Evolutionary conservation across 2,329 filamentous ascomycete genomes (phyloP), one percentile per base, ranked within the genome.

Genomic region (Trichoderma sp.): DNA sequence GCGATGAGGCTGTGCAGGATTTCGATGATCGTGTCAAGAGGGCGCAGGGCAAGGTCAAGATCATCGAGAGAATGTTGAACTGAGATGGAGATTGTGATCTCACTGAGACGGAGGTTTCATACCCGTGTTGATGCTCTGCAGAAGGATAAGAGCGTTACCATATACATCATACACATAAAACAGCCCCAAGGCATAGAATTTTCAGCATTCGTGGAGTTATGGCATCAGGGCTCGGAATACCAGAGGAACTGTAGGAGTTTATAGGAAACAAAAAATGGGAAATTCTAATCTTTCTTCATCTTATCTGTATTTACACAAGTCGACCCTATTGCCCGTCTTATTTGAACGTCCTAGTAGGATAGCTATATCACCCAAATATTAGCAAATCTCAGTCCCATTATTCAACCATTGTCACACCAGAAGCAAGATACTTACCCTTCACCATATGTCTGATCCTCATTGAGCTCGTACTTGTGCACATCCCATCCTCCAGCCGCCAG

Each of bases 1-100:
- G 89, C 5, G 95, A 98, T 78, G 93, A 97, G 61, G 91, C 92
- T 0, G 94, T 99, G 26, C 92, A 92, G 65, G 95, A 98, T 77
- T 95, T 97, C 77, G 96, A 99, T 77, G 93, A 98, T 79, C 87
- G 95, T 13, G 79, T 97, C 50, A 96, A 95, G 82, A 88, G 93
- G 74, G 95, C 94, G 4, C 88, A 90, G 75, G 92, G 92, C 3
- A 98, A 97, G 80, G 88, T 89, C 1, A 97, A 95, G 81, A 88
- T 99, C 61, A 90, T 98, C 58, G 92, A 96, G 80, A 91, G 91
- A 73, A 90, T 93, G 75, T 77, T 87, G 1, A 84, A 84, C 0
- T 77, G 74, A 66, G 72, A 64, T 66, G 36, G 20, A 6, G 20
- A 23, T 53, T 13, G 1, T 20, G 23, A 34, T n/a, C 9, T 50